A percentile compares a stretch with the other conserved stretches of the same genome.
Evolutionary conservation across 345 rosid genomes (phyloP).

Genomic region (Salix purpurea): DNA sequence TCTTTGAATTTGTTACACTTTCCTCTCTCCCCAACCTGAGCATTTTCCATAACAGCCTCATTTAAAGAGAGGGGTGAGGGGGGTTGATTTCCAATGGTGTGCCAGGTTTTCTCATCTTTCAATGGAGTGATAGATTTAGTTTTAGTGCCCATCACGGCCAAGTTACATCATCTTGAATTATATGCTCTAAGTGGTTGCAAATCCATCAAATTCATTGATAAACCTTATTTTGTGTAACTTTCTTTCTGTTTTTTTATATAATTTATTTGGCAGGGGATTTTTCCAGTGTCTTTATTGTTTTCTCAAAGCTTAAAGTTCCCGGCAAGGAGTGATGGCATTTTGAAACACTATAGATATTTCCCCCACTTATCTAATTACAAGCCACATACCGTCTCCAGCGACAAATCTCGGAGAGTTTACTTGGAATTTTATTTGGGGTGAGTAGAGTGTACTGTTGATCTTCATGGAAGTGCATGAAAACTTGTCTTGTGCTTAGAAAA

Average conservation of each 20-base stretch:
- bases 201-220: not conserved
- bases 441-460: conserved; percentile 25
- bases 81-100: not conserved
- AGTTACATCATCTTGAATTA: not conserved
- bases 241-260: not conserved
- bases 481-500: not conserved
- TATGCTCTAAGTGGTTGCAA: not conserved
- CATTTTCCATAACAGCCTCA: not conserved
- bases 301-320: conserved; percentile 73
- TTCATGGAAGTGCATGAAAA: conserved; percentile 1
- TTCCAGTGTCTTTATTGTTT: conserved; percentile 63
- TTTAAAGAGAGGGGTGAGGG: not conserved
- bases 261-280: conserved; percentile 51
- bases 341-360: conserved; percentile 43
- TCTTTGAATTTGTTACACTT: not conserved
- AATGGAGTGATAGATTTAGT: not conserved
- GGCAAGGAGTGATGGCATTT: conserved; percentile 51
- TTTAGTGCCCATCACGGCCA: not conserved
- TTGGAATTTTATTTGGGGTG: conserved; percentile 89
- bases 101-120: not conserved
- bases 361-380: conserved; percentile 54
- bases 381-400: conserved; percentile 28
- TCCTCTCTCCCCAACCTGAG: not conserved
- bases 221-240: not conserved
- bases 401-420: conserved; percentile 72